phyloP scores from a whole-genome alignment of 768 basidiomycete genomes.

The Pilatotrama ljubarskyi region DNA sequence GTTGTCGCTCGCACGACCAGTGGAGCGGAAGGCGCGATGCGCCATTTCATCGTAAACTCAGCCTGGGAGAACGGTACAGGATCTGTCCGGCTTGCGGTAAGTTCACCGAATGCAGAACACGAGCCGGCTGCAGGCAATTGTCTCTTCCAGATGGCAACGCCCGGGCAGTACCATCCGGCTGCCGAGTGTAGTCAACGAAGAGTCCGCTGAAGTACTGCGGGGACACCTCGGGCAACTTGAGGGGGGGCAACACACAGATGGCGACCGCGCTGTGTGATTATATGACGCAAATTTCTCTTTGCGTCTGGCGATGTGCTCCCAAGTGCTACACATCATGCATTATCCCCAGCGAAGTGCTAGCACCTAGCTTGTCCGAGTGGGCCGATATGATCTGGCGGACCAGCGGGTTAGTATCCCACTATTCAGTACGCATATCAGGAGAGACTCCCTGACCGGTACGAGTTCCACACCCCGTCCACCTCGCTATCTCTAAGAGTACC shows the following conservation, averaged over 20 bases:
- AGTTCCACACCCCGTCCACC: neutral
- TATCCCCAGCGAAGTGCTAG: neutral
- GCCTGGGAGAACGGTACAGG: neutral
- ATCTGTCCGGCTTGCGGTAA: neutral
- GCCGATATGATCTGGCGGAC: neutral
- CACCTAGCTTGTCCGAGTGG: no score
- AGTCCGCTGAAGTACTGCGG: neutral
- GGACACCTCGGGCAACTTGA: neutral
- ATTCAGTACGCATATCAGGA: neutral
- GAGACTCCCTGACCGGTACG: slow-evolving; percentile 1
- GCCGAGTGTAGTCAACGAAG: neutral
- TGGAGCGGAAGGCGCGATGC: neutral
- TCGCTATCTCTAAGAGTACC: neutral
- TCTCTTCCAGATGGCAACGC: neutral
- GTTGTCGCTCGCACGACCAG: neutral
- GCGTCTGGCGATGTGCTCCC: neutral
- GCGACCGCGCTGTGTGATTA: neutral
- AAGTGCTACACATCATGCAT: neutral
- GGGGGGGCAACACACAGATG: neutral
- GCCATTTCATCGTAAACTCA: neutral
- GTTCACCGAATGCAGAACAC: slow-evolving; percentile 1
- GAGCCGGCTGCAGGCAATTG: neutral
- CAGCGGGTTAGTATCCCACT: neutral
- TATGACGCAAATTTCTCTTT: neutral
- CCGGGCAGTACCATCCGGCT: neutral